A percentile compares a stretch with the other conserved stretches of the same genome.
Evolutionary conservation across 768 basidiomycete genomes (phyloP).

Genomic region (Mycena filopes): DNA sequence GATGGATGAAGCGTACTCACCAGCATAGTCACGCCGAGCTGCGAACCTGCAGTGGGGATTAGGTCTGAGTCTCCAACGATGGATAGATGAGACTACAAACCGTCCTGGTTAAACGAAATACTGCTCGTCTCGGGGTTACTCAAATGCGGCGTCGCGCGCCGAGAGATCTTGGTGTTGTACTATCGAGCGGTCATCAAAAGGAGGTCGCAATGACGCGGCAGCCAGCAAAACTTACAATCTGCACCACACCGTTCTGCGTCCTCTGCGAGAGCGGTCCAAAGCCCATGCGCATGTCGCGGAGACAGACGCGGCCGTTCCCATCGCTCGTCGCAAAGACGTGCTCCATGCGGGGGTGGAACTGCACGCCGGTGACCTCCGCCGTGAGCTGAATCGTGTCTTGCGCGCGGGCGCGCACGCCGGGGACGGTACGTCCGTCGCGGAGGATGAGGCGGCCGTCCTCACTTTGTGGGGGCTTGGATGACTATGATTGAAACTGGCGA

Average conservation of each 20-base stretch:
- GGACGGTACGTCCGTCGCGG: conserved; percentile 63
- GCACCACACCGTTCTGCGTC: conserved; percentile 64
- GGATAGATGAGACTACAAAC: too few relatives aligned
- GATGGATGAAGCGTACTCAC: conserved; percentile 50
- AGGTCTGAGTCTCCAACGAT: neutral
- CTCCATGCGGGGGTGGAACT: conserved; percentile 75
- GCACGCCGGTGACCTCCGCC: conserved; percentile 70
- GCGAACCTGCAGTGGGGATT: conserved; percentile 56
- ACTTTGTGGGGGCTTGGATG: conserved; percentile 45
- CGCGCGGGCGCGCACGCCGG: conserved; percentile 44
- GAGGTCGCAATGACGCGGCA: conserved; percentile 7
- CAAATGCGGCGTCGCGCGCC: conserved; percentile 49
- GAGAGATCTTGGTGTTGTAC: conserved; percentile 59
- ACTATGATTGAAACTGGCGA: conserved; percentile 29
- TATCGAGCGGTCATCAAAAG: conserved; percentile 28
- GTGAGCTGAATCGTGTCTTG: conserved; percentile 63
- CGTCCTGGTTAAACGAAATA: conserved; percentile 73
- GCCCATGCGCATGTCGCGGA: conserved; percentile 80
- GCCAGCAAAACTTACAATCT: conserved; percentile 48
- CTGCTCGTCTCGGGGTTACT: conserved; percentile 77
- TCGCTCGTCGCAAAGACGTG: conserved; percentile 78
- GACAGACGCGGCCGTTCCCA: conserved; percentile 63
- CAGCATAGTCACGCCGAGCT: conserved; percentile 73
- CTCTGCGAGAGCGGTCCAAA: conserved; percentile 64
- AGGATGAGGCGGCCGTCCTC: conserved; percentile 77